phyloP scores from a whole-genome alignment of 164 flowering plant species.

The Sextonia rubra region DNA sequence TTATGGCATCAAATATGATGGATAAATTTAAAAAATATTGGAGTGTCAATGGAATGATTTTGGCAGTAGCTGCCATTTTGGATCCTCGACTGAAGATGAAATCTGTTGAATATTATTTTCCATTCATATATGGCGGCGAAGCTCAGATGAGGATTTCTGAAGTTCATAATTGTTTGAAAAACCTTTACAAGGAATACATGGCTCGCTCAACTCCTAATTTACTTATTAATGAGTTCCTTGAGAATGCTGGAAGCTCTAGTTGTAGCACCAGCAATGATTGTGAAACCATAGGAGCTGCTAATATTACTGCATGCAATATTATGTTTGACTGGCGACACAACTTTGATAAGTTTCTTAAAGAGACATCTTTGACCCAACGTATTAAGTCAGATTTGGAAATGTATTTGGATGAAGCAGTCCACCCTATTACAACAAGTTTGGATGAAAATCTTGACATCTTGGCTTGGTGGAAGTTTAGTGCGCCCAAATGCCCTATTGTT shows the following conservation, averaged over 20 bases:
- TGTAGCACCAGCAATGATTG: background rate
- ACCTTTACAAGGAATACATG: constrained; percentile 58
- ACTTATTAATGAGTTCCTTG: background rate
- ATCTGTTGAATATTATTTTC: constrained; percentile 65
- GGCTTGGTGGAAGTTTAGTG: constrained; percentile 22
- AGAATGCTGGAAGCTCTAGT: background rate
- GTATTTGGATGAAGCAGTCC: constrained; percentile 6
- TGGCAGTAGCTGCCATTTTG: constrained; percentile 59
- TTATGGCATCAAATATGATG: constrained; percentile 46
- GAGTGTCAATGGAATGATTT: constrained; percentile 45
- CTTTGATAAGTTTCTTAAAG: constrained; percentile 63
- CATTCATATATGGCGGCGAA: constrained; percentile 55
- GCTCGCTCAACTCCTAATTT: constrained; percentile 4
- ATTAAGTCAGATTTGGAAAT: constrained; percentile 12
- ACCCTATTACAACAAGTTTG: constrained; percentile 1
- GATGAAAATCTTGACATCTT: constrained; percentile 14
- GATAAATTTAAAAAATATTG: constrained; percentile 63
- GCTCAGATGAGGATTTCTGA: constrained; percentile 37
- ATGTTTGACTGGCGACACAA: constrained; percentile 39
- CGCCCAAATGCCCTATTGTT: constrained; percentile 18
- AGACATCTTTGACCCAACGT: constrained; percentile 35
- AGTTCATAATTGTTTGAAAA: constrained; percentile 54
- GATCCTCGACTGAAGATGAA: constrained; percentile 88
- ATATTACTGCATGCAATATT: background rate
- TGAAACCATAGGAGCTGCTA: background rate